These are phyloP conservation scores for Euphorbia pulcherrima DNA, from an alignment of 345 rosid species.

Conservation along the genomic window DNA sequence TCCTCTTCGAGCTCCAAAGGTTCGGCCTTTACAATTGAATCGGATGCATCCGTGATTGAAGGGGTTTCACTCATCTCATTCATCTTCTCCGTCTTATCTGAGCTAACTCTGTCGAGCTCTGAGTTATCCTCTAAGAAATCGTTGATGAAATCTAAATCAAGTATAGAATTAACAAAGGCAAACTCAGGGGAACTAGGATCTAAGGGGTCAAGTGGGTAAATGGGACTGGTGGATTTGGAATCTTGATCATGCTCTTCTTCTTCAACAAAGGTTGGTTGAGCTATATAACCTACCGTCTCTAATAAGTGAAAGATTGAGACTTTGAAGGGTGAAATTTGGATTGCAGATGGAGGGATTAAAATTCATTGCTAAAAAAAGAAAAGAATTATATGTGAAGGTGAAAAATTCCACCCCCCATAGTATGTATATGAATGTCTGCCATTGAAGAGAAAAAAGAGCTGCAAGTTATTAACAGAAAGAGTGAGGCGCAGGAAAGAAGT, in stretches of 20 bases:
- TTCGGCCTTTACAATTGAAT: slow-evolving; percentile 31
- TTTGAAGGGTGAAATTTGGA: not conserved
- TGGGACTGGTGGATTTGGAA: slow-evolving; percentile 30
- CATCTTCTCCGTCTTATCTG: slow-evolving; percentile 40
- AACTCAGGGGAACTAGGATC: slow-evolving; percentile 30
- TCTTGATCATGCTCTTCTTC: slow-evolving; percentile 32
- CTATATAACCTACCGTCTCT: slow-evolving; percentile 49
- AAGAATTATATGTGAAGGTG: not conserved
- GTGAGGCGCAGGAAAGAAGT: too few species aligned
- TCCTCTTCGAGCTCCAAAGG: slow-evolving; percentile 27
- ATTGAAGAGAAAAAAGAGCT: too few species aligned
- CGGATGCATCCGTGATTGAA: slow-evolving; percentile 18
- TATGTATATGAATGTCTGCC: too few species aligned
- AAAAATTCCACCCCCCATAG: too few species aligned
- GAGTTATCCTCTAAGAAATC: slow-evolving; percentile 46
- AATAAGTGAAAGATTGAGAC: not conserved
- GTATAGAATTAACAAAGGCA: slow-evolving; percentile 45
- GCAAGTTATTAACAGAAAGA: too few species aligned
- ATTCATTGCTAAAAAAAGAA: slow-evolving; percentile 27
- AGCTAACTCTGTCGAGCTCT: slow-evolving; percentile 18
- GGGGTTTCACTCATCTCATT: too few species aligned
- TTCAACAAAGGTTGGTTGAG: slow-evolving; percentile 30
- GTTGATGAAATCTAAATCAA: slow-evolving; percentile 55
- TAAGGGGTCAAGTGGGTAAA: slow-evolving; percentile 30
- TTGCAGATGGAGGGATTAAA: not conserved